Conservation (phyloP, 495 filamentous ascomycete species). For the Lophiostoma macrostomum region DNA sequence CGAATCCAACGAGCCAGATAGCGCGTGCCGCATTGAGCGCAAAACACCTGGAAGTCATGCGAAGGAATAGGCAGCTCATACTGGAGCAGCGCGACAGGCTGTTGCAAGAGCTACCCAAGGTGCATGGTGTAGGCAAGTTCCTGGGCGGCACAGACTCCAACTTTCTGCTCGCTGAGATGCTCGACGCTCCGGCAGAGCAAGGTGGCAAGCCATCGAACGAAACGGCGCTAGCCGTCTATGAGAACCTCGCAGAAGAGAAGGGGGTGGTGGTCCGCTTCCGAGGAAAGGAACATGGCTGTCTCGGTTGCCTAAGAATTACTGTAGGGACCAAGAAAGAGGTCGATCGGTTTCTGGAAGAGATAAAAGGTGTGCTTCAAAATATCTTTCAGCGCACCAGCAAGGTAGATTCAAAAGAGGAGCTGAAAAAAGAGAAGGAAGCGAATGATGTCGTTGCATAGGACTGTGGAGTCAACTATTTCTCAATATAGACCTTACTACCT, state of each 20-base stretch:
- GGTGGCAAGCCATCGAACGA: conserved; percentile 73
- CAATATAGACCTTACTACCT: no score
- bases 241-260: conserved; percentile 76
- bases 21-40: conserved; percentile 67
- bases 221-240: conserved; percentile 74
- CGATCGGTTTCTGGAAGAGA: conserved; percentile 66
- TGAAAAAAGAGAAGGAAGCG: conserved; percentile 38
- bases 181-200: conserved; percentile 56
- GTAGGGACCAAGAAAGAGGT: conserved; percentile 89
- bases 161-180: conserved; percentile 84
- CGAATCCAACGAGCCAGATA: conserved; percentile 77
- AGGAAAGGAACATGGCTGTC: conserved; percentile 85
- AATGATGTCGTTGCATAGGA: conserved; percentile 38
- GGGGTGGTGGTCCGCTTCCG: conserved; percentile 92
- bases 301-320: conserved; percentile 85
- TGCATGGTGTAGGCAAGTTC: conserved; percentile 77
- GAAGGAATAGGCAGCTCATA: conserved; percentile 61
- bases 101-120: conserved; percentile 65
- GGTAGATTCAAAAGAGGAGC: conserved; percentile 29
- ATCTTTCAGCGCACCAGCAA: conserved; percentile 40
- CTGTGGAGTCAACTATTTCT: no score
- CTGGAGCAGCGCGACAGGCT: conserved; percentile 73
- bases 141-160: conserved; percentile 79
- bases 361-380: conserved; percentile 59
- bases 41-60: conserved; percentile 68